phyloP scores from a whole-genome alignment of 306 rosid species.

The Trifolium subterraneum region DNA sequence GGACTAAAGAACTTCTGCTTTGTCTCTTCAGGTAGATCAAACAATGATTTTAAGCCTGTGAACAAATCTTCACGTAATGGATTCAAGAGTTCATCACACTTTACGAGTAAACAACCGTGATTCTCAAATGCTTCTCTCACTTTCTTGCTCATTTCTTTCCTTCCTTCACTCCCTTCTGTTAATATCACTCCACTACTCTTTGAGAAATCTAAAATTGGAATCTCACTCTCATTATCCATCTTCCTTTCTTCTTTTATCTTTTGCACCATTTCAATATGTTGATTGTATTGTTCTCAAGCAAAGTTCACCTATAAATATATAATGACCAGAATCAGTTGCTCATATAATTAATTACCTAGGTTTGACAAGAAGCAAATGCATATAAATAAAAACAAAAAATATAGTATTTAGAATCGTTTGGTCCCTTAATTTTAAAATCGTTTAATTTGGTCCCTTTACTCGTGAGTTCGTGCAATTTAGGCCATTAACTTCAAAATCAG shows the following conservation, averaged over 20 bases:
- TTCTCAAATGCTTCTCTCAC: constrained; percentile 58
- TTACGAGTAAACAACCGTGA: constrained; percentile 43
- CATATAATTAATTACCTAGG: background rate
- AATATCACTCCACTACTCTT: background rate
- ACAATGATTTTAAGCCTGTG: constrained; percentile 43
- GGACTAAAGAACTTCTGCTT: constrained; percentile 43
- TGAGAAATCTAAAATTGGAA: constrained; percentile 39
- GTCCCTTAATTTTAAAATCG: background rate
- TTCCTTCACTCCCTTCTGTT: constrained; percentile 34
- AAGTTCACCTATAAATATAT: background rate
- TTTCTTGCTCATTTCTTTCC: constrained; percentile 48
- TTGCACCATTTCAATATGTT: background rate
- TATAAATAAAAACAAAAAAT: no score
- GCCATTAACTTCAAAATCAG: background rate
- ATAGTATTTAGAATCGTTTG: no score
- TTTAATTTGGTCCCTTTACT: background rate
- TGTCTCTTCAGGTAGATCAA: constrained; percentile 60
- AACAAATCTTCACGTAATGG: constrained; percentile 41
- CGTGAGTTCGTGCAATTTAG: background rate
- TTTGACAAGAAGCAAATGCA: background rate
- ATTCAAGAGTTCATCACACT: constrained; percentile 17
- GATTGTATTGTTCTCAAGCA: background rate
- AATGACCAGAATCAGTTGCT: background rate
- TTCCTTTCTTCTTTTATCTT: background rate
- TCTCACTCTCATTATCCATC: constrained; percentile 24